Base-by-base conservation (phyloP, 2,329 filamentous ascomycete species). In the Xylariaceae sp. region DNA sequence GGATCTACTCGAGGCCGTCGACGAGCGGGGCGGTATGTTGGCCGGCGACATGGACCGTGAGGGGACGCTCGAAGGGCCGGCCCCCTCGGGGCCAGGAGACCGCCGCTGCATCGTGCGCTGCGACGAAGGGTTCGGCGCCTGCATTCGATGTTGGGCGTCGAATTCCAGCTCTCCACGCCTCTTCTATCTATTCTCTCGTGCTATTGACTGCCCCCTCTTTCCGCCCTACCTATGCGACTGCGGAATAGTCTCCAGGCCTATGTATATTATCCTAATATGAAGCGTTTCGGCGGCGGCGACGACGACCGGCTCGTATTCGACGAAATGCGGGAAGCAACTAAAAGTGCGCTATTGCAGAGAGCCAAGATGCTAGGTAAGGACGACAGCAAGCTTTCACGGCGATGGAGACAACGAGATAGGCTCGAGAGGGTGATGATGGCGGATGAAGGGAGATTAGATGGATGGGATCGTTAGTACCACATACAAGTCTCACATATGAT, bases 1-100 rank as follows among this genome's bases (percentile, higher is more conserved):
- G 22, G 86, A 84, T 67, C 85, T 83, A 54, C 73, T 78, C 5
- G 87, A 91, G 30, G 83, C 79, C 43, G 81, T 84, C 8, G 86
- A 88, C 29, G 80, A 77, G 55, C 87, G 83, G 55, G 81, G 75
- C 59, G 83, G 84, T 59, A 82, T 74, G 62, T 76, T 72, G 34
- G 69, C 78, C 32, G 86, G 84, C 48, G 85, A 86, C 66, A 83
- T 85, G 46, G 80, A 74, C 53, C 82, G 77, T 51, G 73, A 69
- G 52, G 80, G 76, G 60, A 81, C 73, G 68, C 74, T 80, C 47
- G 82, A 78, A 22, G 58, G 56, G 50, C 56, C 80, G 49, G 79
- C 80, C 65, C 78, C 76, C 59, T 86, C 84, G 34, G 76, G 79
- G 57, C 77, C 81, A n/a, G 84, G 83, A 47, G 83, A 85, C 63